phyloP scores from a whole-genome alignment of 306 rosid genomes.

The Ziziphus jujuba region DNA sequence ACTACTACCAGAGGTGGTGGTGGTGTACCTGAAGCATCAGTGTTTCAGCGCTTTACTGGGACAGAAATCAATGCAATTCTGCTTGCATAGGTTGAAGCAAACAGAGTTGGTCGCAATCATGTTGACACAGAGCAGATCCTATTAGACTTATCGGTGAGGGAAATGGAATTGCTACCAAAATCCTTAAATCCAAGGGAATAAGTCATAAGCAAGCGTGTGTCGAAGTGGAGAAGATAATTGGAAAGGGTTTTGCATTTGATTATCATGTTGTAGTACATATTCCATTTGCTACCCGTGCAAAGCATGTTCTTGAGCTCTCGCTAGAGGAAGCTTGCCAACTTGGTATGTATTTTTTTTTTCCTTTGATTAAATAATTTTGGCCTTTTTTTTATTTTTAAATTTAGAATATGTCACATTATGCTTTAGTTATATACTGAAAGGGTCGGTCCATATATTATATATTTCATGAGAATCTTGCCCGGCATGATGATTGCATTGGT shows the following conservation, averaged over 20 bases:
- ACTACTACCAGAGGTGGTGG: slow-evolving; percentile 62
- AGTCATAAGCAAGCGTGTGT: slow-evolving; percentile 96
- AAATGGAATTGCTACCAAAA: slow-evolving; percentile 96
- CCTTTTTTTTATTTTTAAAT: too few relatives aligned
- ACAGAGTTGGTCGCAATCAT: slow-evolving; percentile 94
- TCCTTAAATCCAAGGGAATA: slow-evolving; percentile 93
- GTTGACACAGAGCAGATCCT: slow-evolving; percentile 98
- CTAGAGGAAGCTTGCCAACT: slow-evolving; percentile 99
- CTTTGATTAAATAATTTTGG: background rate
- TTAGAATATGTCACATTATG: background rate
- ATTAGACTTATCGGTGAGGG: slow-evolving; percentile 96
- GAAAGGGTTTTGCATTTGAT: slow-evolving; percentile 99
- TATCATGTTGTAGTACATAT: slow-evolving; percentile 93
- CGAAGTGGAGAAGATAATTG: slow-evolving; percentile 98
- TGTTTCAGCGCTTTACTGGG: slow-evolving; percentile 98
- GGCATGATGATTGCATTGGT: slow-evolving; percentile 93
- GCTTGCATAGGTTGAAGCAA: slow-evolving; percentile 98
- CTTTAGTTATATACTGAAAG: slow-evolving; percentile 11
- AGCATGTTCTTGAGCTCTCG: slow-evolving; percentile 96
- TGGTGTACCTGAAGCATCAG: slow-evolving; percentile 71
- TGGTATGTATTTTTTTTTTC: slow-evolving; percentile 40
- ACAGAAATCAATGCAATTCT: slow-evolving; percentile 92
- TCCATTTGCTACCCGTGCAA: slow-evolving; percentile 96
- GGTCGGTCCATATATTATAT: slow-evolving; percentile 5
- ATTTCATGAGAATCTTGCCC: slow-evolving; percentile 35